Percentiles rank a stretch among this genome's conserved stretches.
These are phyloP conservation scores for Coffea humblotiana DNA, from an alignment of 305 asterid genomes.

Conservation along the genomic window DNA sequence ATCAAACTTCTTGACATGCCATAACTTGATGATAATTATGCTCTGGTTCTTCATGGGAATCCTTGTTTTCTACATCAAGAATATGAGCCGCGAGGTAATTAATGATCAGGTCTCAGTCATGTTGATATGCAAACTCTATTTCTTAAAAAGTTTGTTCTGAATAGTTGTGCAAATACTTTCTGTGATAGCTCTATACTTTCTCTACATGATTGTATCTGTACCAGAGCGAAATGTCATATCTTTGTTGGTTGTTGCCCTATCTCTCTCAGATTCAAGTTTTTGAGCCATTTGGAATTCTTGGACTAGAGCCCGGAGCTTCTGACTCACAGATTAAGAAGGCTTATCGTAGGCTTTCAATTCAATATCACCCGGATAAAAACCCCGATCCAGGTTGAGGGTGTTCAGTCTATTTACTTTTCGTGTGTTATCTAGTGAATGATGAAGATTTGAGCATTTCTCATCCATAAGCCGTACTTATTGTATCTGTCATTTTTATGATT, in stretches of 20 bases:
- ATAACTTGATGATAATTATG: constrained; percentile 80
- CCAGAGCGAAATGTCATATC: neutral
- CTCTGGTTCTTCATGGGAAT: constrained; percentile 79
- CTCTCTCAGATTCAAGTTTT: constrained; percentile 61
- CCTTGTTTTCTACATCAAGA: constrained; percentile 70
- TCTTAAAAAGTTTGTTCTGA: neutral
- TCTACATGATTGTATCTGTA: neutral
- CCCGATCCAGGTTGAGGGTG: constrained; percentile 98
- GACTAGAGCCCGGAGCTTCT: constrained; percentile 82
- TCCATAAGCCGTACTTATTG: too few relatives aligned
- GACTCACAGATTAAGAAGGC: constrained; percentile 97
- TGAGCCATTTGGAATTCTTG: constrained; percentile 96
- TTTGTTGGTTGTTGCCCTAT: neutral
- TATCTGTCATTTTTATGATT: neutral
- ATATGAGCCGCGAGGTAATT: constrained; percentile 78
- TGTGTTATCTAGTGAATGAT: neutral
- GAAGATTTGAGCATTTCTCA: constrained; percentile 30
- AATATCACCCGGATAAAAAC: constrained; percentile 98
- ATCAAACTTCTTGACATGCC: constrained; percentile 89
- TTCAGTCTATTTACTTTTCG: constrained; percentile 14
- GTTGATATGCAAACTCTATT: neutral
- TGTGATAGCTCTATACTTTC: neutral
- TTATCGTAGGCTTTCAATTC: constrained; percentile 89
- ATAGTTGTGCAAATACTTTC: neutral
- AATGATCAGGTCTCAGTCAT: neutral